Evolutionary conservation across 2,329 filamentous ascomycete species (phyloP), one percentile per base, ranked within the genome.

Genomic region (Botrytis deweyae): DNA sequence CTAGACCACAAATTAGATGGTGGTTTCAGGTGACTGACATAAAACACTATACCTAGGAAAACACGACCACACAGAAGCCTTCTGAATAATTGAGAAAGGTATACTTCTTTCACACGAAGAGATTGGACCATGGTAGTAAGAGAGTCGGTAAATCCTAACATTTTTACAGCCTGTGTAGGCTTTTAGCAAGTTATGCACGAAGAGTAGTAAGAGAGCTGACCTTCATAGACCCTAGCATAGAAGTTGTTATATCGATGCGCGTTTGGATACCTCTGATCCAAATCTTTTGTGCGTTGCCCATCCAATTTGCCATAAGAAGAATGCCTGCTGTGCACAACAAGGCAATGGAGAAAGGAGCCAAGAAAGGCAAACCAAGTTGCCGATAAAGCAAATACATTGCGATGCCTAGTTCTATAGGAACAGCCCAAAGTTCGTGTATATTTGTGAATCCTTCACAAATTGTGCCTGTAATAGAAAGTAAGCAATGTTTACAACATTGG

Each of bases 21-120:
- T 8, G 5, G 16, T 29, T 59, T 12, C 49, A n/a, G 22, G 12
- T 12, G 38, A 36, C 6, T 36, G 16, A 62, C 3, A n/a, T n/a
- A 36, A 36, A 33, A 36, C 12, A 72, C 20, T 44, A 44, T 76
- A 77, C 75, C 76, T n/a, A 78, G 59, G 49, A 78, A 74, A 5
- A 77, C 74, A 42, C 76, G 74, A 22, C 73, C 44, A 62, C 74
- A 76, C 1, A 84, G 75, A 7, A 84, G 69, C 76, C 78, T 80
- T 73, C 84, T 78, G 61, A 82, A 84, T 10, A 78, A 77, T 62
- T 80, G 80, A 0, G 84, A 85, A 0, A 83, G 75, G 7, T 80
- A 78, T n/a, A 86, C 75, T 75, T 85, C 84, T 1, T 79, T 70
- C 0, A 82, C 76, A 20, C 84, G 79, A 0, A 85, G 75, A 20